A percentile compares a stretch with the other conserved stretches of the same genome.
Conservation (phyloP, 2,329 filamentous ascomycete genomes). For the Magnaporthiopsis poae region DNA sequence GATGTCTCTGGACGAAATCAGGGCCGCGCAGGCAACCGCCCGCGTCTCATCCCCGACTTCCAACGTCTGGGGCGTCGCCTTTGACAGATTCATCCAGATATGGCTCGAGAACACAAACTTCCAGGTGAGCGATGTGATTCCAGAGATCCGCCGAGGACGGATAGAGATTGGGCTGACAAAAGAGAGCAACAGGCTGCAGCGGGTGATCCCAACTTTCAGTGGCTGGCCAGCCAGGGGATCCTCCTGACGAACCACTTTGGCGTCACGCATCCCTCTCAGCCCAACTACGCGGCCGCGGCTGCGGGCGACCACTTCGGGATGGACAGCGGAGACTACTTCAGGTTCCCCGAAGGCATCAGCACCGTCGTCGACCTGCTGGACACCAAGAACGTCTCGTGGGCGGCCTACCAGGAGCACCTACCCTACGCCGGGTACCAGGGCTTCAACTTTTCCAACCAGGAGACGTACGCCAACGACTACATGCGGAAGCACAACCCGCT, state of each 20-base stretch:
- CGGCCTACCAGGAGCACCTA: conserved; percentile 35
- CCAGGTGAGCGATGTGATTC: conserved; percentile 1
- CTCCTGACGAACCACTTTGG: conserved; percentile 11
- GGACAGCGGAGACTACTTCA: conserved; percentile 34
- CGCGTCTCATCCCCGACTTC: conserved; percentile 32
- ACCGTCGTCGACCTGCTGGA: conserved; percentile 38
- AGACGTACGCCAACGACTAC: conserved; percentile 21
- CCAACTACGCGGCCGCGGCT: conserved; percentile 23
- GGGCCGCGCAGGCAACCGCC: conserved; percentile 33
- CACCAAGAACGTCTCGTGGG: conserved; percentile 29
- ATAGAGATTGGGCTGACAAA: neutral
- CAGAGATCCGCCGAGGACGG: neutral
- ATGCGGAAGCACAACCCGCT: conserved; percentile 32
- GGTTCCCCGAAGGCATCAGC: conserved; percentile 34
- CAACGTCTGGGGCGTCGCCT: conserved; percentile 43
- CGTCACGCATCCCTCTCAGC: conserved; percentile 28
- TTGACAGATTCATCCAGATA: conserved; percentile 51
- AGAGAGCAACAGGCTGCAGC: neutral
- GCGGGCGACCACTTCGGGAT: conserved; percentile 34
- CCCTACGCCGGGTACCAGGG: conserved; percentile 37
- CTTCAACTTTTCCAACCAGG: conserved; percentile 11
- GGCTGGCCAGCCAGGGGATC: conserved; percentile 9
- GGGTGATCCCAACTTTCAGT: conserved; percentile 9
- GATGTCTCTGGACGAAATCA: conserved; percentile 21
- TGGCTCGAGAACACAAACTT: conserved; percentile 47